Evolutionary conservation across 257 asterid genomes (phyloP), one percentile per base, ranked within the genome.

Genomic region (Capsicum baccatum): DNA sequence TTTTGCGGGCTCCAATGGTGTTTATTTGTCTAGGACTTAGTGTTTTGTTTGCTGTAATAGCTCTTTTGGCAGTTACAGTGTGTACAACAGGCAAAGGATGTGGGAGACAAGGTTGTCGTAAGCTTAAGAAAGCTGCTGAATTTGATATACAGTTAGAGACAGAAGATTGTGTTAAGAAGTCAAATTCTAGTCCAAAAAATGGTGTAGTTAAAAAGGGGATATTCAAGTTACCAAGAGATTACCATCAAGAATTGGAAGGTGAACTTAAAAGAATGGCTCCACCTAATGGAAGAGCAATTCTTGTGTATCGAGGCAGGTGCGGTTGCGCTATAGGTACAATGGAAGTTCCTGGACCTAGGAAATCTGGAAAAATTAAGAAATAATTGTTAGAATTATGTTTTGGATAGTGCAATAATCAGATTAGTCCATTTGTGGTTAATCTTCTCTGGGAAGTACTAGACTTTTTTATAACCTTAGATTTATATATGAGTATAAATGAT

Each of bases 21-120:
- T 96, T 93, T 39, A 91, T 89, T 8, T 93, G 97, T 82, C 90
- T 96, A 81, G 98, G 97, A 8, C 90, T 93, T 0, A 88, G 98
- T 84, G 89, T 93, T 69, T 82, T 90, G 17, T 92, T 91, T 66
- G 92, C 97, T 1, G 87, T 84, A 0, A 74, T 86, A 57, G 97
- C 98, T 9, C 89, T 93, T 6, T 84, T 94, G 58, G 94, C 94
- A 0, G 91, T 94, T 85, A 84, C 89, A 0, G 63, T 93, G 1
- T 93, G 90, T 47, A 47, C 58, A 83, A 86, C 92, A 3, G 92
- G 90, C 54, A 83, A 87, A 33, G 85, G 91, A 60, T 91, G 92
- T 85, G 91, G 88, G 76, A 91, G 88, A 15, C 87, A 83, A 56
- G 50, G 84, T 47, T 91, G 94, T 84, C 88, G 83, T 85, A 89